Percentiles rank a stretch among this genome's conserved stretches.
These are phyloP conservation scores for Macadamia integrifolia DNA, from an alignment of 164 flowering plant species.

Conservation along the genomic window DNA sequence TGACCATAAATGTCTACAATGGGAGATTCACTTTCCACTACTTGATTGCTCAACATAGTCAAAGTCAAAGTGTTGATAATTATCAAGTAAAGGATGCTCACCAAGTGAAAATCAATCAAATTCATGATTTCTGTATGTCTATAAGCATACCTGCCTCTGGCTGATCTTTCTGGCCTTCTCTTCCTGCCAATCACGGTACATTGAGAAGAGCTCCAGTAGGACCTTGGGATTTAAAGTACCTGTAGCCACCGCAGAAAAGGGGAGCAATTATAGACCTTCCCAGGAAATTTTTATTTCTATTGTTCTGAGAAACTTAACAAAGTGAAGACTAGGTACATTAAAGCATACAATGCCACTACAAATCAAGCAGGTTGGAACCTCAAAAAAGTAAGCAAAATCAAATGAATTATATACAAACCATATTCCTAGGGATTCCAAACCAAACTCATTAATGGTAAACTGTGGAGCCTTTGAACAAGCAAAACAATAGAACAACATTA, in stretches of 20 bases:
- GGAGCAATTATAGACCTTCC: not conserved
- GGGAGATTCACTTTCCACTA: not conserved
- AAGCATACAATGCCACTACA: not conserved
- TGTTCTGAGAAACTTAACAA: not conserved
- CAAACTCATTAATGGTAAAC: not conserved
- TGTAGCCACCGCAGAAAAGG: constrained; percentile 19
- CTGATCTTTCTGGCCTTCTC: constrained; percentile 53
- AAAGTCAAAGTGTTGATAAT: not conserved
- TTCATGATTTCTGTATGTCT: too few species aligned
- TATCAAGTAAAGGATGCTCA: not conserved
- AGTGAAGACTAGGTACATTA: not conserved
- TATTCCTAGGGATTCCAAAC: not conserved
- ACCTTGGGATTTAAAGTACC: constrained; percentile 74
- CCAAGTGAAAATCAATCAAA: not conserved
- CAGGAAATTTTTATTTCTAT: too few species aligned
- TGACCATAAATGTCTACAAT: not conserved
- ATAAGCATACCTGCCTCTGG: constrained; percentile 59
- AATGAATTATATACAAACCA: not conserved
- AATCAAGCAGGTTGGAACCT: not conserved
- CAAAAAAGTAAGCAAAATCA: not conserved
- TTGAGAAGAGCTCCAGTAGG: constrained; percentile 73
- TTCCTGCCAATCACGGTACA: constrained; percentile 89
- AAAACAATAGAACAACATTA: not conserved
- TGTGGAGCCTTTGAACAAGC: not conserved
- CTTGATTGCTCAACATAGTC: not conserved